Evolutionary conservation across 306 rosid species (phyloP).

Genomic region (Prunus mira): DNA sequence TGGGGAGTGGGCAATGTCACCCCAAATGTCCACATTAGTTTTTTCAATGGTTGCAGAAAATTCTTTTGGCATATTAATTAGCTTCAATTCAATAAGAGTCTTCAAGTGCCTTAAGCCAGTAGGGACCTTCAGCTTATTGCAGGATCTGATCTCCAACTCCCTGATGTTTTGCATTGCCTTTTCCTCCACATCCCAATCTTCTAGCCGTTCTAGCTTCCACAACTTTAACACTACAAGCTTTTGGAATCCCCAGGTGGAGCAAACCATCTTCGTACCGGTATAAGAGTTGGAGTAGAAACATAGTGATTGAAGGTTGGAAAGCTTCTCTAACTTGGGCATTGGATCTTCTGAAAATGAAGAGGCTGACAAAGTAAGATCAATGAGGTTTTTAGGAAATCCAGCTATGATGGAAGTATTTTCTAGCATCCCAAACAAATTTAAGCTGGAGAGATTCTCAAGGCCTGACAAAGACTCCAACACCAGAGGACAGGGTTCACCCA

Average conservation of each 20-base stretch:
- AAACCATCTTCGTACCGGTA: slow-evolving; percentile 6
- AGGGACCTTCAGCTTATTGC: not conserved
- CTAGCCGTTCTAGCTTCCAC: not conserved
- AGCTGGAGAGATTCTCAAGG: slow-evolving; percentile 25
- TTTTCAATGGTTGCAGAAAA: not conserved
- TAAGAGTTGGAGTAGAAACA: slow-evolving; percentile 28
- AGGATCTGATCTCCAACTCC: slow-evolving; percentile 33
- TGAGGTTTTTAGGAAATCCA: slow-evolving; percentile 16
- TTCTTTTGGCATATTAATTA: slow-evolving; percentile 13
- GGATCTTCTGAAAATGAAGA: slow-evolving; percentile 23
- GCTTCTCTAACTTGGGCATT: slow-evolving; percentile 28
- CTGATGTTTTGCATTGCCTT: slow-evolving; percentile 26
- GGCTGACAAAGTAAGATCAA: slow-evolving; percentile 40
- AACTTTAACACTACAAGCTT: slow-evolving; percentile 30
- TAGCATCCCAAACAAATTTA: slow-evolving; percentile 28
- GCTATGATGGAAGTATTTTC: not conserved
- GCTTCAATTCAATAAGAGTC: slow-evolving; percentile 19
- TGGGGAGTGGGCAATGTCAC: not conserved
- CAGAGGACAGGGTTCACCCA: slow-evolving; percentile 2
- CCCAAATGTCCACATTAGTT: not conserved
- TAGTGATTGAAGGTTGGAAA: slow-evolving; percentile 13
- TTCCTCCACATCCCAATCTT: slow-evolving; percentile 23
- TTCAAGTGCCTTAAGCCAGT: slow-evolving; percentile 24
- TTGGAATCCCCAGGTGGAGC: slow-evolving; percentile 15
- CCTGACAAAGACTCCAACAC: slow-evolving; percentile 2